These are phyloP conservation scores for Fistulina hepatica DNA, from an alignment of 1,284 basidiomycete genomes.

Conservation along the genomic window DNA sequence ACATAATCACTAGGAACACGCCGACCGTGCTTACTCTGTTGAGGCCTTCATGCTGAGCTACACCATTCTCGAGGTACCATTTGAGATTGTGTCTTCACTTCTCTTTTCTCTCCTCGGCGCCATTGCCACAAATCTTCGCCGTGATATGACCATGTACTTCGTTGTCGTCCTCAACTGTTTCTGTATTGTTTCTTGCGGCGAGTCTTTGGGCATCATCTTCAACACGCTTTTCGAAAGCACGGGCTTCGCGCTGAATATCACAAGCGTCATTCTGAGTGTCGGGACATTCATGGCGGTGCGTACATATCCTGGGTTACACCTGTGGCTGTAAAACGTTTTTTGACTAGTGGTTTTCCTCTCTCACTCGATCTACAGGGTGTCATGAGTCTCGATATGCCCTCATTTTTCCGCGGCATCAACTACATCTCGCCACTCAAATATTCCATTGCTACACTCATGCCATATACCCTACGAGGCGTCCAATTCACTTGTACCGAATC, in stretches of 20 bases:
- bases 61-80: constrained; percentile 10
- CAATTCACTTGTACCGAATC: constrained; percentile 10
- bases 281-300: constrained; percentile 13
- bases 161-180: constrained; percentile 12
- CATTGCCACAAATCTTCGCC: constrained; percentile 10
- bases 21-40: constrained; percentile 12
- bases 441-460: constrained; percentile 9
- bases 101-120: constrained; percentile 8
- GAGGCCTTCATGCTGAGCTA: constrained; percentile 11
- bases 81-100: constrained; percentile 10
- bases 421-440: constrained; percentile 12
- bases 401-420: constrained; percentile 12
- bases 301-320: too few relatives aligned
- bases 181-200: constrained; percentile 12
- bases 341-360: too few relatives aligned
- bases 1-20: constrained; percentile 9
- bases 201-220: constrained; percentile 13
- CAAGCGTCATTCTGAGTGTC: constrained; percentile 8
- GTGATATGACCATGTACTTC: constrained; percentile 11
- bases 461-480: constrained; percentile 8
- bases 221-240: constrained; percentile 12
- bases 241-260: constrained; percentile 12
- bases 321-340: too few relatives aligned
- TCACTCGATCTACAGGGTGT: constrained; percentile 5
- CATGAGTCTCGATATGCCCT: constrained; percentile 11